Base-by-base conservation (phyloP, 768 basidiomycete species). In the Phlegmacium glaucopus region DNA sequence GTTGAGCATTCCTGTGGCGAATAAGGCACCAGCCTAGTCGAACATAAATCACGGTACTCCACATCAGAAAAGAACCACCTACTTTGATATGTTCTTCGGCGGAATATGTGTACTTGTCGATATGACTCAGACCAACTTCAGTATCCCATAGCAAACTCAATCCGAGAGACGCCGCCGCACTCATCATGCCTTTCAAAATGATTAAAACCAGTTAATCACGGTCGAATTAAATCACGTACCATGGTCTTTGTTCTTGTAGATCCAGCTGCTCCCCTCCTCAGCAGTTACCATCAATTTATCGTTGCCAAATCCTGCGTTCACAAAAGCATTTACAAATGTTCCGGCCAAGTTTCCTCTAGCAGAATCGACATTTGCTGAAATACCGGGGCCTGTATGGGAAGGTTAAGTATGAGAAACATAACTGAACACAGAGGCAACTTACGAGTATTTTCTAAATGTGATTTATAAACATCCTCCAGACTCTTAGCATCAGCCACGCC, bases 241-340 rank as follows among this genome's bases (percentile, higher is more conserved):
- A 53, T 96, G 92, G 44, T 97, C 95, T 71, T 98, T 98, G 75
- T 98, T 98, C 79, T 98, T 98, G 77, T 98, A 99, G 48, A 99
- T 92, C 94, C 94, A 99, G 58, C 92, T 94, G 66, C 83, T 90
- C 11, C 96, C 95, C 60, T 96, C 94, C 49, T 93, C 90, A 1
- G 94, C 95, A 61, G 86, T 87, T 5, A 94, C 93, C 91, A 99
- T 95, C 45, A 99, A 79, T 64, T 96, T 97, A 66, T 99, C 96
- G 63, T 99, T 99, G 17, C 93, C 94, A 61, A 94, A 99, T 0
- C 95, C 96, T 37, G 94, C 95, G 60, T 99, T 99, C 44, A 97
- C 95, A 51, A 98, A 99, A 1, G 94, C 96, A 60, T 99, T 98
- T 52, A 99, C 96, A 54, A 98, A 98, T 1, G 95, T 96, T 3